Percentiles rank a stretch among this genome's conserved stretches.
Conservation (phyloP, 2,329 filamentous ascomycete genomes). For the Rutstroemia sp. region DNA sequence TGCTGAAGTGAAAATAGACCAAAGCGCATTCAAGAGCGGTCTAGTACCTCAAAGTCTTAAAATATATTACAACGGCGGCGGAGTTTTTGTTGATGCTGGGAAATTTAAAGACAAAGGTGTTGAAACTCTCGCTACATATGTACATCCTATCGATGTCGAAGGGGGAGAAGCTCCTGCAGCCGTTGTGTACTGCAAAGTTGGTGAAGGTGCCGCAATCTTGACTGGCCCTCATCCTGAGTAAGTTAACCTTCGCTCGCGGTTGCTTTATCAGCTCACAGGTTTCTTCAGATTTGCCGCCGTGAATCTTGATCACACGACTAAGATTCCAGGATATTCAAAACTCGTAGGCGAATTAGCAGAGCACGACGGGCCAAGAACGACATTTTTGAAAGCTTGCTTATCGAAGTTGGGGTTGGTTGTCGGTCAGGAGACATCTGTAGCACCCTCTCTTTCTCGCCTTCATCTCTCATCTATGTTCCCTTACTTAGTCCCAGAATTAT, state of each 20-base stretch:
- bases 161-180: slow-evolving; percentile 72
- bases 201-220: slow-evolving; percentile 70
- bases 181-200: slow-evolving; percentile 75
- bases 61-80: slow-evolving; percentile 91
- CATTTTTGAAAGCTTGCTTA: slow-evolving; percentile 75
- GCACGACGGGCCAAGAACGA: slow-evolving; percentile 62
- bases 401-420: slow-evolving; percentile 75
- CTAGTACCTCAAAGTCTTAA: slow-evolving; percentile 55
- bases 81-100: slow-evolving; percentile 78
- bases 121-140: slow-evolving; percentile 76
- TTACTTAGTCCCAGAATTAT: slow-evolving; percentile 57
- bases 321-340: slow-evolving; percentile 60
- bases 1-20: slow-evolving; percentile 57
- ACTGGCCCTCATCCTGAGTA: slow-evolving; percentile 92
- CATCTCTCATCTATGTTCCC: slow-evolving; percentile 69
- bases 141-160: slow-evolving; percentile 67
- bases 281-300: slow-evolving; percentile 65
- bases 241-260: slow-evolving; percentile 25
- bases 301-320: slow-evolving; percentile 64
- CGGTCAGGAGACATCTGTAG: slow-evolving; percentile 57
- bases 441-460: slow-evolving; percentile 74
- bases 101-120: slow-evolving; percentile 56
- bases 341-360: slow-evolving; percentile 60
- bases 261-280: slow-evolving; percentile 12
- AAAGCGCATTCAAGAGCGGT: slow-evolving; percentile 46